Base-by-base conservation (phyloP, 1,139 yeast species). In the Blastobotrys malaysiensis region DNA sequence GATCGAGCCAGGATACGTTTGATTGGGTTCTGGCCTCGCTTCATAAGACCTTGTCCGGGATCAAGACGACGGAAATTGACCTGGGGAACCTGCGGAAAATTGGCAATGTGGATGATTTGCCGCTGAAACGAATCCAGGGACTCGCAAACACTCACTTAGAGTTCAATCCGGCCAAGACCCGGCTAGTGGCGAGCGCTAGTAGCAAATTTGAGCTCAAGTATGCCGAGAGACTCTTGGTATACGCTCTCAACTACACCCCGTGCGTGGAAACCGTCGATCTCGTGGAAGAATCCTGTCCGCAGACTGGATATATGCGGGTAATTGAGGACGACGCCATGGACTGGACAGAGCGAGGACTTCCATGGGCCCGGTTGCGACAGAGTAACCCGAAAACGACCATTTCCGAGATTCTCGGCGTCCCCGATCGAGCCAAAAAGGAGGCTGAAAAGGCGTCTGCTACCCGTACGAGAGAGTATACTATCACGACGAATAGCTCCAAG, bases 1-100 rank as follows among this genome's bases (percentile, higher is more conserved):
- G 69, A 44, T 74, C 77, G 1, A 66, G 73, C 2, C 65, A 61
- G 9, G 63, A 61, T 31, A 71, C 71, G 3, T 68, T 60, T 49
- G 63, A 68, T 46, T 71, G 74, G 74, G 69, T 71, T 49, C 56
- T 61, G 49, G 73, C 73, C 2, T 63, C 67, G 14, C 57, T 71
- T 45, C 65, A 63, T 54, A 56, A 60, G 21, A 61, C 64, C 13
- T 57, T 69, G 14, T 61, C 61, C 14, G 51, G 55, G 1, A 52
- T 66, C n/a, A 46, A 43, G 14, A 58, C 58, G 5, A 55, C 49
- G 16, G 62, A 60, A 24, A 49, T 70, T 13, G 65, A 66, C 47
- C 47, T 67, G 24, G 44, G 59, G 0, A 55, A 57, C 13, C 49
- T 64, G 22, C 57, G 59, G 3, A 50, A 53, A 9, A 50, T 63